Evolutionary conservation across 2,329 filamentous ascomycete species (phyloP).

Genomic region (Exutisphaerella laricina): DNA sequence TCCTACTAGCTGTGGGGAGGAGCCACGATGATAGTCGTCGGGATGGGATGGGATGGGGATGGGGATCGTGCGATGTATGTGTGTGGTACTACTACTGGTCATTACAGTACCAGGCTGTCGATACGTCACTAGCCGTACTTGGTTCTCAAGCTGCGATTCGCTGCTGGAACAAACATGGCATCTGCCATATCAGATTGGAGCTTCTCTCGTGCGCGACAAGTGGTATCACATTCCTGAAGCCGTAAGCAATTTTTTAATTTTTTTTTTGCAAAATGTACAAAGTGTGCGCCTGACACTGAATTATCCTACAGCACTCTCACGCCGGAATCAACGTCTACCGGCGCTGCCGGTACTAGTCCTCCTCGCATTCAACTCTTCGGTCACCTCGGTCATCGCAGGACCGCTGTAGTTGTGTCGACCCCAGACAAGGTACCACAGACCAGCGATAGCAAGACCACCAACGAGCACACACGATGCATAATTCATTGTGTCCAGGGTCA

Average conservation of each 20-base stretch:
- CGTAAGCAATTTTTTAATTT: too few relatives aligned
- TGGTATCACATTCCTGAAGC: slow-evolving; percentile 2
- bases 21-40: too few relatives aligned
- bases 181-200: too few relatives aligned
- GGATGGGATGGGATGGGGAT: too few relatives aligned
- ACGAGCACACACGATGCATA: slow-evolving; percentile 72
- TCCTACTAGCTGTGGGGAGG: not conserved
- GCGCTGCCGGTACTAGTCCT: slow-evolving; percentile 1
- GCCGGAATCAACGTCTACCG: not conserved
- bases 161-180: not conserved
- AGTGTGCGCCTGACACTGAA: not conserved
- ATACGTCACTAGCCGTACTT: too few relatives aligned
- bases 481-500: slow-evolving; percentile 58
- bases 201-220: not conserved
- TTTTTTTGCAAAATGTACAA: too few relatives aligned
- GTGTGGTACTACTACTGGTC: too few relatives aligned
- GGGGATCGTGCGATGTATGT: too few relatives aligned
- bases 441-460: slow-evolving; percentile 56
- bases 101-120: too few relatives aligned
- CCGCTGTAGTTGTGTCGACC: slow-evolving; percentile 61
- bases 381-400: slow-evolving; percentile 26
- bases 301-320: not conserved
- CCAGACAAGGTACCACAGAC: slow-evolving; percentile 63
- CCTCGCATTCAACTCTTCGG: slow-evolving; percentile 1
- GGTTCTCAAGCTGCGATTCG: not conserved